Evolutionary conservation across 1,139 yeast species (phyloP).

Genomic region (Pneumocystis canis): DNA sequence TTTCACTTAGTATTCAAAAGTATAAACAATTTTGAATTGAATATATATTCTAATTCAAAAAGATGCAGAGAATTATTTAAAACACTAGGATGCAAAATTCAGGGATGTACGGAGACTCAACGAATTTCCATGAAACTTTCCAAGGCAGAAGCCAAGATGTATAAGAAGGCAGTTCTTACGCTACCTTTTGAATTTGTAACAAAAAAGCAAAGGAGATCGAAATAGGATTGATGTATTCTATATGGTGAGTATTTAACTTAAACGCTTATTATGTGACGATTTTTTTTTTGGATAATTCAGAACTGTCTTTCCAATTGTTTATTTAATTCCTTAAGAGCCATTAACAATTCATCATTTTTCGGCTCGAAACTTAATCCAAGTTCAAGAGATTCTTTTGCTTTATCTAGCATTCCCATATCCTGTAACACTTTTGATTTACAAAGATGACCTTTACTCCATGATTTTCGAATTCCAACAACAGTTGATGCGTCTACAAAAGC

Average conservation of each 20-base stretch:
- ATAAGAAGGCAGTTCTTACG: constrained; percentile 66
- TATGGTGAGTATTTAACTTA: background rate
- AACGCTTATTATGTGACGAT: background rate
- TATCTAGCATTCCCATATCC: constrained; percentile 54
- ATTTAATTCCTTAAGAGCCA: constrained; percentile 22
- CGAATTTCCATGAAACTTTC: constrained; percentile 75
- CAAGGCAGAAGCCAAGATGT: constrained; percentile 45
- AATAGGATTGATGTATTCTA: background rate
- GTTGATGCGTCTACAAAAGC: constrained; percentile 76
- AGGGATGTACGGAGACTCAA: constrained; percentile 61
- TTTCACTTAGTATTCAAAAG: constrained; percentile 67
- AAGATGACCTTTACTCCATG: constrained; percentile 60
- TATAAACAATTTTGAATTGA: constrained; percentile 25
- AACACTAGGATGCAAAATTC: constrained; percentile 70
- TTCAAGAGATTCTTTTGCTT: constrained; percentile 61
- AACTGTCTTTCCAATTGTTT: constrained; percentile 5
- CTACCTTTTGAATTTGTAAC: constrained; percentile 62
- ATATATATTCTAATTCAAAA: background rate
- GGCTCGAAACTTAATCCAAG: constrained; percentile 40
- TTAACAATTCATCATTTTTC: constrained; percentile 34
- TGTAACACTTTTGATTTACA: constrained; percentile 66
- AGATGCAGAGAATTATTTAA: constrained; percentile 39
- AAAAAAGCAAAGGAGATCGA: background rate
- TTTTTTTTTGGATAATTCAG: background rate
- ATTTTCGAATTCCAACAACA: constrained; percentile 48